Percentiles rank a stretch among this genome's conserved stretches.
These are phyloP conservation scores for Cucumis cinereus DNA, from an alignment of 306 rosid species.

Conservation along the genomic window DNA sequence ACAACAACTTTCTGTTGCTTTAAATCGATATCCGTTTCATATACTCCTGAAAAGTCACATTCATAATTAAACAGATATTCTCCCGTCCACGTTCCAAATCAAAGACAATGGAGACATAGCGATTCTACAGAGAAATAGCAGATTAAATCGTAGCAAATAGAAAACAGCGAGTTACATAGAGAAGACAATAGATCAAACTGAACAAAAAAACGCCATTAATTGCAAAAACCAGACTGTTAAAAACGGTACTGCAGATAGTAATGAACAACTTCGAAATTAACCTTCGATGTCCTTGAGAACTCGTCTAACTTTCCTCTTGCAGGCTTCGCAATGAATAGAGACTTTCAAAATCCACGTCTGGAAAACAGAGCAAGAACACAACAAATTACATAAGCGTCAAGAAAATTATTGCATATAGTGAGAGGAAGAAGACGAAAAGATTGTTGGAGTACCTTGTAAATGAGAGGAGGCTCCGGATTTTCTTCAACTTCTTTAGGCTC, in stretches of 20 bases:
- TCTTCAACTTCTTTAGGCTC: not conserved
- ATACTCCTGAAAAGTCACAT: slow-evolving; percentile 45
- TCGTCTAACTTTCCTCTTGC: slow-evolving; percentile 77
- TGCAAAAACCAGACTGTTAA: not conserved
- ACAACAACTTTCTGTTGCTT: slow-evolving; percentile 77
- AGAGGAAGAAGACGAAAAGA: not conserved
- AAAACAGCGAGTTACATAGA: not conserved
- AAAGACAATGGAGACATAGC: too few species aligned
- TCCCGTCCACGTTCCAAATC: not conserved
- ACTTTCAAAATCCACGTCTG: slow-evolving; percentile 85
- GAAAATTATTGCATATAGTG: not conserved
- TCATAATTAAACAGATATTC: not conserved
- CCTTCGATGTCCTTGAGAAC: slow-evolving; percentile 76
- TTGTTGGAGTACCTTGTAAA: not conserved
- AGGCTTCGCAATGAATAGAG: slow-evolving; percentile 85
- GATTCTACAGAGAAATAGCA: too few species aligned
- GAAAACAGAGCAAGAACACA: not conserved
- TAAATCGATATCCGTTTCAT: slow-evolving; percentile 48
- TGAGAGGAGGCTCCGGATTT: not conserved
- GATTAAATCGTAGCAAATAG: too few species aligned
- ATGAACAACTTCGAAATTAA: not conserved
- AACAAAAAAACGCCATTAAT: too few species aligned
- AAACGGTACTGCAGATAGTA: not conserved
- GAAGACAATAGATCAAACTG: not conserved
- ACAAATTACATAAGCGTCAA: not conserved